phyloP scores from a whole-genome alignment of 768 basidiomycete species.

The Amylocystis lapponica region DNA sequence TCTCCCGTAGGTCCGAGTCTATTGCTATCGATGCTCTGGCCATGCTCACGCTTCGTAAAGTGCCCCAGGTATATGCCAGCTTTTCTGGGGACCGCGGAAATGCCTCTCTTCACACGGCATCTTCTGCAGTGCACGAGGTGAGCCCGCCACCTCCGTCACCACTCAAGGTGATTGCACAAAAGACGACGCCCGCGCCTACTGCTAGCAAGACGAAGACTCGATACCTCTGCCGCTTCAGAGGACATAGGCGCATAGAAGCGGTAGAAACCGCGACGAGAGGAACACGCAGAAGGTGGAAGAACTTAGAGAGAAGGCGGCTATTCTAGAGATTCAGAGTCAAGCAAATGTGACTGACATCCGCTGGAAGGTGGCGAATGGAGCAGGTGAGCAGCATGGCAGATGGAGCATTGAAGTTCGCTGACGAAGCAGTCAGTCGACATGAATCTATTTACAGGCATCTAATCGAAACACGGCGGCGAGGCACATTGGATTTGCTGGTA shows the following conservation, averaged over 20 bases:
- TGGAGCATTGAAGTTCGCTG: no score
- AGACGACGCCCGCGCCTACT: slow-evolving; percentile 6
- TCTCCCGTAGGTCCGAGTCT: no score
- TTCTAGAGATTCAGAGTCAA: slow-evolving; percentile 74
- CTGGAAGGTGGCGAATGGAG: slow-evolving; percentile 74
- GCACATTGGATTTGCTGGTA: slow-evolving; percentile 79
- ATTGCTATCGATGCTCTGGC: no score
- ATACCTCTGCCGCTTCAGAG: no score
- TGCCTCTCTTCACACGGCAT: slow-evolving; percentile 13
- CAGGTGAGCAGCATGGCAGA: slow-evolving; percentile 56
- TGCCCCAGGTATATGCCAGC: slow-evolving; percentile 12
- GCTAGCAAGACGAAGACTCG: background rate
- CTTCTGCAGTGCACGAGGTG: slow-evolving; percentile 3
- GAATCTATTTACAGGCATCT: slow-evolving; percentile 72
- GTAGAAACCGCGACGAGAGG: no score
- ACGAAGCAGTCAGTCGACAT: slow-evolving; percentile 48
- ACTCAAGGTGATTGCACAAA: background rate
- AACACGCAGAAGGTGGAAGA: slow-evolving; percentile 36
- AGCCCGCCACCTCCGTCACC: slow-evolving; percentile 12
- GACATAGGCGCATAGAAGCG: no score
- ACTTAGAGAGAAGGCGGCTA: slow-evolving; percentile 43
- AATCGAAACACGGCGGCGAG: slow-evolving; percentile 81
- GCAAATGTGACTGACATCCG: slow-evolving; percentile 80
- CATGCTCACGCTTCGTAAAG: slow-evolving; percentile 21
- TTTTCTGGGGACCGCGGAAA: slow-evolving; percentile 15